Evolutionary conservation across 257 asterid species (phyloP).

Genomic region (Coffea eugenioides): DNA sequence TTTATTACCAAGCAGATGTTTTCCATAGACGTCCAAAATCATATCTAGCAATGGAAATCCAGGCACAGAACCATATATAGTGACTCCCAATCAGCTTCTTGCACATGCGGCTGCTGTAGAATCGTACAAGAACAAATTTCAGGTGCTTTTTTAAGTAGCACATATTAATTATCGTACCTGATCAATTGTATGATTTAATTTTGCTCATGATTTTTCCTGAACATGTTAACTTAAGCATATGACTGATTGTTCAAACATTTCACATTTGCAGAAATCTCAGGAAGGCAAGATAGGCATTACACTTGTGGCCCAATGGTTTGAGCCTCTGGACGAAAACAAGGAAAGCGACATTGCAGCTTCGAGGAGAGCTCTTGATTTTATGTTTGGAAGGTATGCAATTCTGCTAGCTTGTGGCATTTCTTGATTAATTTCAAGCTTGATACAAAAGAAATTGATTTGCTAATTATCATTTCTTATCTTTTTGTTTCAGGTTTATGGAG

Average conservation of each 20-base stretch:
- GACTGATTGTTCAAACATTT: too few relatives aligned
- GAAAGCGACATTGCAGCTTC: slow-evolving; percentile 34
- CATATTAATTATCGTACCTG: too few relatives aligned
- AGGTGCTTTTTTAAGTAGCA: slow-evolving; percentile 25
- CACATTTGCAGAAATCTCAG: not conserved
- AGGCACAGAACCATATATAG: slow-evolving; percentile 51
- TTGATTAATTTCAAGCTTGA: too few relatives aligned
- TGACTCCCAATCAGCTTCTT: slow-evolving; percentile 39
- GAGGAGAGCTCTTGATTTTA: slow-evolving; percentile 49
- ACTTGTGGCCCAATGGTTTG: slow-evolving; percentile 31
- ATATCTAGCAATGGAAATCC: slow-evolving; percentile 32
- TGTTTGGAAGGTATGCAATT: slow-evolving; percentile 46
- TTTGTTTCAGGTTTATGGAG: slow-evolving; percentile 12
- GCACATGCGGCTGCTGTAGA: slow-evolving; percentile 38
- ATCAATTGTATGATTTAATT: too few relatives aligned
- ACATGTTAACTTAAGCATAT: too few relatives aligned
- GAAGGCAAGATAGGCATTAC: slow-evolving; percentile 49
- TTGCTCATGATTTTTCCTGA: too few relatives aligned
- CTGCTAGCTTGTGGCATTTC: too few relatives aligned
- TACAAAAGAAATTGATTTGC: too few relatives aligned
- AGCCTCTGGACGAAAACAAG: slow-evolving; percentile 30
- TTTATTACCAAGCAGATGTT: slow-evolving; percentile 4
- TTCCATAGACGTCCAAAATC: not conserved
- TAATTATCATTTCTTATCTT: not conserved
- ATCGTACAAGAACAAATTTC: slow-evolving; percentile 35